Conservation (phyloP, 2,329 filamentous ascomycete genomes). For the Fusarium ramigenum region DNA sequence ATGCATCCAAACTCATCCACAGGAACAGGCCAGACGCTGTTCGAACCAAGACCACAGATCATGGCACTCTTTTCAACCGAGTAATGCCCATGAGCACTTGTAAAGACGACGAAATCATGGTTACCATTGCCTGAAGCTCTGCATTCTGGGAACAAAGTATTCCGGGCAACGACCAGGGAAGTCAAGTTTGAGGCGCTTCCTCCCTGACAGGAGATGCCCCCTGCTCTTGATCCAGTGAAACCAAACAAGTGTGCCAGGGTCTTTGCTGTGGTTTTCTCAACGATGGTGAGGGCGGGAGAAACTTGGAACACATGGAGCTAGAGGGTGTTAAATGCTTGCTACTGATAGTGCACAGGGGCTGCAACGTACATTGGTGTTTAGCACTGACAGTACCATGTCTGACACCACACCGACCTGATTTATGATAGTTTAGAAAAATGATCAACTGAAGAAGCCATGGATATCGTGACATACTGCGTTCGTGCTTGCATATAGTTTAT, state of each 20-base stretch:
- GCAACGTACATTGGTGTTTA: conserved; percentile 86
- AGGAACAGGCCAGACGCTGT: conserved; percentile 76
- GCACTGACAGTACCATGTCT: conserved; percentile 82
- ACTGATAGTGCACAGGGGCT: neutral
- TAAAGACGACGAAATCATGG: conserved; percentile 82
- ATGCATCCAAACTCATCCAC: conserved; percentile 80
- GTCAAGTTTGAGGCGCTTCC: conserved; percentile 87
- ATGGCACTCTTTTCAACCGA: conserved; percentile 95
- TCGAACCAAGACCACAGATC: conserved; percentile 83
- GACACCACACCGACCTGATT: conserved; percentile 80
- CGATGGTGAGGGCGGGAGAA: conserved; percentile 84
- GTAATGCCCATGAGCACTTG: conserved; percentile 91
- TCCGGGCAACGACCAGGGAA: conserved; percentile 87
- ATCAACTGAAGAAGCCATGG: neutral
- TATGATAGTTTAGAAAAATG: conserved; percentile 9
- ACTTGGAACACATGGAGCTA: conserved; percentile 85
- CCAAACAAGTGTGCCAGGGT: conserved; percentile 81
- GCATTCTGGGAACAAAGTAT: conserved; percentile 81
- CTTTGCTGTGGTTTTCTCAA: conserved; percentile 84
- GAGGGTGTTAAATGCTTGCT: conserved; percentile 4
- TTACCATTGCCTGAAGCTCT: conserved; percentile 76
- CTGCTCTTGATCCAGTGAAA: conserved; percentile 73
- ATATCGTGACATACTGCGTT: conserved; percentile 69
- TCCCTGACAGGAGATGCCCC: conserved; percentile 82
- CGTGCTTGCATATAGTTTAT: conserved; percentile 93